These are phyloP conservation scores for Fusarium napiforme DNA, from an alignment of 2,329 filamentous ascomycete genomes.

Conservation along the genomic window DNA sequence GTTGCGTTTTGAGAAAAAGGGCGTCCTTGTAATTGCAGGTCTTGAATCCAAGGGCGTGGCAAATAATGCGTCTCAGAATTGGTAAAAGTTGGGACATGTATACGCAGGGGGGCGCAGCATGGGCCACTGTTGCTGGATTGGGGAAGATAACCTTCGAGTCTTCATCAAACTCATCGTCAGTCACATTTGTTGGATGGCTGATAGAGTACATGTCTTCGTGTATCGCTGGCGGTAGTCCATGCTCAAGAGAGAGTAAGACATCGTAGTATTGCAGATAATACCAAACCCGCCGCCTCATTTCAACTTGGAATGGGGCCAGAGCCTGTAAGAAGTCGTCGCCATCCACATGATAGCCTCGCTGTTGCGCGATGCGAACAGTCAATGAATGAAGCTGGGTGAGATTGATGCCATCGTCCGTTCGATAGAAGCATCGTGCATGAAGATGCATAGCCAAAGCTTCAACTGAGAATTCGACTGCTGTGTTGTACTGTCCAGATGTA, in stretches of 20 bases:
- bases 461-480: constrained; percentile 1
- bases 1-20: neutral
- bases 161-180: constrained; percentile 26
- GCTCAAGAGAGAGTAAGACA: constrained; percentile 14
- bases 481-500: constrained; percentile 2
- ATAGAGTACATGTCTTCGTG: neutral
- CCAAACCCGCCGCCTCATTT: constrained; percentile 26
- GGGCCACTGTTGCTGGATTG: neutral
- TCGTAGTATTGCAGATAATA: constrained; percentile 27
- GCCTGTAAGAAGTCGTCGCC: neutral
- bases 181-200: neutral
- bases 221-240: constrained; percentile 7
- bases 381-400: neutral
- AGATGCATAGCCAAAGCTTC: constrained; percentile 20
- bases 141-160: neutral
- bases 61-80: neutral
- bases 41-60: constrained; percentile 12
- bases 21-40: neutral
- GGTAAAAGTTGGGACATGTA: constrained; percentile 21
- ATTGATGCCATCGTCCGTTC: neutral
- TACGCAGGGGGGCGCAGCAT: neutral
- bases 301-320: constrained; percentile 10
- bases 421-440: neutral
- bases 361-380: constrained; percentile 16
- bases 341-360: constrained; percentile 3